A percentile compares a stretch with the other conserved stretches of the same genome.
Evolutionary conservation across 768 basidiomycete species (phyloP).

Genomic region (Podaxis rugospora): DNA sequence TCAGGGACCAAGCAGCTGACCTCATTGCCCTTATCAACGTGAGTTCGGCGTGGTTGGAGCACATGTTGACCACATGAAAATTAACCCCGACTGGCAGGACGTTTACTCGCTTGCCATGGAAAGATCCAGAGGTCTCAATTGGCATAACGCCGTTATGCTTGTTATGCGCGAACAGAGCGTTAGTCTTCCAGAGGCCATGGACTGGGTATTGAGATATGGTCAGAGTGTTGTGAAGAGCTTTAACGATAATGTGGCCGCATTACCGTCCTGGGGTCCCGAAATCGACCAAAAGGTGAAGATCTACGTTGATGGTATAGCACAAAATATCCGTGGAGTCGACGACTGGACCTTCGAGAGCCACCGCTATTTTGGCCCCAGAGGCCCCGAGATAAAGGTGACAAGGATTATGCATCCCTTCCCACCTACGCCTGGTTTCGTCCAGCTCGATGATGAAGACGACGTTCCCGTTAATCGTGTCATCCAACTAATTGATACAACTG

Average conservation of each 20-base stretch:
- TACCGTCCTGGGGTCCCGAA: conserved; percentile 38
- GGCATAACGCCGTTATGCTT: conserved; percentile 29
- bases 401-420: conserved; percentile 18
- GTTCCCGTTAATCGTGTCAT: neutral
- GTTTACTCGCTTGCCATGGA: conserved; percentile 32
- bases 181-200: conserved; percentile 23
- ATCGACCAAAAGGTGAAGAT: conserved; percentile 33
- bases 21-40: conserved; percentile 25
- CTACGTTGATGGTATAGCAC: conserved; percentile 39
- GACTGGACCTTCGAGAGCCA: conserved; percentile 46
- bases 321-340: conserved; percentile 41
- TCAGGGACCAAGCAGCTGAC: conserved; percentile 18
- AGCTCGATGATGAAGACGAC: neutral
- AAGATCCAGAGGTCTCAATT: conserved; percentile 26
- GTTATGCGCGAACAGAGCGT: conserved; percentile 25
- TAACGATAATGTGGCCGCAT: conserved; percentile 21
- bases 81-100: conserved; percentile 20
- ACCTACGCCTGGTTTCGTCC: neutral
- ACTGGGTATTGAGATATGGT: conserved; percentile 22
- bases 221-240: conserved; percentile 21
- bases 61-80: too few species aligned
- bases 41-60: neutral
- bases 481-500: neutral
- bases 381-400: conserved; percentile 17
- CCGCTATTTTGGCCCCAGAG: conserved; percentile 32